Percentiles rank a stretch among this genome's conserved stretches.
Evolutionary conservation across 2,329 filamentous ascomycete species (phyloP).

Genomic region (Colletotrichum sp.): DNA sequence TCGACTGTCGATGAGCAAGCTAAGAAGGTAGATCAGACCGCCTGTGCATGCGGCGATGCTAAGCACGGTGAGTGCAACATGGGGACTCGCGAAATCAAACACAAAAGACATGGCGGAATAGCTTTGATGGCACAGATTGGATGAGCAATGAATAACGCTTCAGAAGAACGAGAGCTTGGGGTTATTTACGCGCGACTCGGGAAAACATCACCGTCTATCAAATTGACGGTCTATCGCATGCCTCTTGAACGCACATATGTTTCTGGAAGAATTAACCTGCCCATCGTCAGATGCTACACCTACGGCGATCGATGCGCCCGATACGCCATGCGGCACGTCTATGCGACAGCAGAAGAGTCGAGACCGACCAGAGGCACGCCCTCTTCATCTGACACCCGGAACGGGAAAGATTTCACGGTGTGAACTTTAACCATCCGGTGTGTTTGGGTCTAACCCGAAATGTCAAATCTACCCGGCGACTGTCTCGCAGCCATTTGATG

Average conservation of each 20-base stretch:
- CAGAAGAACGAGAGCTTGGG: neutral
- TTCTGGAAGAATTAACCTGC: neutral
- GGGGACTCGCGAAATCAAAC: neutral
- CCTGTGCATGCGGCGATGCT: neutral
- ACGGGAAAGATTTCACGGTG: slow-evolving; percentile 10
- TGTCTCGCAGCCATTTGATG: neutral
- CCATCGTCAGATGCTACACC: neutral
- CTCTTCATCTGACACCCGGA: neutral
- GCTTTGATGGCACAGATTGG: neutral
- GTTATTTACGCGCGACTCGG: neutral
- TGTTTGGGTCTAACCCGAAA: slow-evolving; percentile 1
- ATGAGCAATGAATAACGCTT: neutral
- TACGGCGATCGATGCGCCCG: neutral
- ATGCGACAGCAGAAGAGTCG: neutral
- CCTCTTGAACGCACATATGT: neutral
- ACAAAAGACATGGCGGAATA: neutral
- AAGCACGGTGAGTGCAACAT: neutral
- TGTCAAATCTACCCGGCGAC: slow-evolving; percentile 11
- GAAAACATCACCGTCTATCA: neutral
- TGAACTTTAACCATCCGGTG: neutral
- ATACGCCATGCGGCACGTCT: neutral
- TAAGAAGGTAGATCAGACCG: neutral
- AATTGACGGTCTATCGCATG: neutral
- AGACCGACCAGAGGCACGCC: neutral
- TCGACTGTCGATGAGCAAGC: neutral